Evolutionary conservation across 2,329 filamentous ascomycete genomes (phyloP).

Genomic region (Ambrosiella beaveri): DNA sequence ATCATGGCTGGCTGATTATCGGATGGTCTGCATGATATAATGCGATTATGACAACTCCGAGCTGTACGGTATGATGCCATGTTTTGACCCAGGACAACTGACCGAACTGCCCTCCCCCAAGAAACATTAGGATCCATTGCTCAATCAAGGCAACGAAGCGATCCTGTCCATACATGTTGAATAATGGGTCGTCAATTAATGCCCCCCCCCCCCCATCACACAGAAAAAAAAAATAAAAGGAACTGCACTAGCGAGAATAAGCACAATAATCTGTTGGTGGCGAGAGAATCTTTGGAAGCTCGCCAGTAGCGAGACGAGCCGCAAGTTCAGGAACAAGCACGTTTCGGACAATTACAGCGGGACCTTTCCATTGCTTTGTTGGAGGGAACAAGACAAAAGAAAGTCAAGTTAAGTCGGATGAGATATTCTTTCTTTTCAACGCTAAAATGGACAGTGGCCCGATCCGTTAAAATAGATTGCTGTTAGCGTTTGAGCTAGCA

Average conservation of each 20-base stretch:
- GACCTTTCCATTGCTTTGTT: background rate
- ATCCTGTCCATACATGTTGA: background rate
- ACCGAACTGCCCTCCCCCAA: background rate
- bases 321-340: background rate
- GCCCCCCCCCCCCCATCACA: no score
- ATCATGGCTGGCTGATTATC: background rate
- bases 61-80: background rate
- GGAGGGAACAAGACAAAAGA: background rate
- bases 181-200: background rate
- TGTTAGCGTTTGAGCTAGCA: background rate
- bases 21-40: background rate
- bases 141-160: background rate
- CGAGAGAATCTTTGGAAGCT: background rate
- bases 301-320: background rate
- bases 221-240: background rate
- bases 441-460: no score
- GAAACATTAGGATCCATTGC: background rate
- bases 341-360: background rate
- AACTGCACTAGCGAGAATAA: background rate
- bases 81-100: background rate
- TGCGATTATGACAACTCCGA: background rate
- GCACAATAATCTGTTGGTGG: background rate
- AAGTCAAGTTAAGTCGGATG: background rate
- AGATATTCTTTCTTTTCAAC: no score
- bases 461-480: background rate